Percentiles rank a stretch among this genome's conserved stretches.
Evolutionary conservation across 345 rosid species (phyloP).

Genomic region (Heritiera fomes): DNA sequence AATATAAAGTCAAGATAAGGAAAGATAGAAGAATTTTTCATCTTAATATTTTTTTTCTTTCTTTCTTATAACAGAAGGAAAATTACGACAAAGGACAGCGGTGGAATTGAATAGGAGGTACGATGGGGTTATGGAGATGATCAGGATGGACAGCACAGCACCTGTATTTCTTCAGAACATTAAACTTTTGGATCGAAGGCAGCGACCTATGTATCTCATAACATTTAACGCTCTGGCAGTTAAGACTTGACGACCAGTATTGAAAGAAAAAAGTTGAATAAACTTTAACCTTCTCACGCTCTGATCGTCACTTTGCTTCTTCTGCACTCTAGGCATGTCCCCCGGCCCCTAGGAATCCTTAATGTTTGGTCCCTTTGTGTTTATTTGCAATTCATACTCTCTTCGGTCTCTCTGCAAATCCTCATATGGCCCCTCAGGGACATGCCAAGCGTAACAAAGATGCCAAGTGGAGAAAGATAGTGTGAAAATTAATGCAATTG

Average conservation of each 20-base stretch:
- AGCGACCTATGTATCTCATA: conserved; percentile 19
- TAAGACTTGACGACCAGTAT: background rate
- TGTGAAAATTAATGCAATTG: background rate
- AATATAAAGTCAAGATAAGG: conserved; percentile 7
- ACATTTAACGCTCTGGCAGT: conserved; percentile 19
- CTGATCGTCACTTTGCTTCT: conserved; percentile 48
- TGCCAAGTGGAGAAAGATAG: background rate
- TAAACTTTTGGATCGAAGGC: conserved; percentile 19
- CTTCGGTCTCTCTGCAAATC: conserved; percentile 26
- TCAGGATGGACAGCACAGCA: background rate
- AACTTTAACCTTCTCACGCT: conserved; percentile 19
- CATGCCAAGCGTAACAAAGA: background rate
- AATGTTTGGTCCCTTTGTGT: conserved; percentile 27
- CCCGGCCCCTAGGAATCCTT: conserved; percentile 23
- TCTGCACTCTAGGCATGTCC: conserved; percentile 57
- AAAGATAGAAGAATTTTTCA: background rate
- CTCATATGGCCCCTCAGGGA: background rate
- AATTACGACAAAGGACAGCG: background rate
- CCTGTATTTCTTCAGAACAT: conserved; percentile 25
- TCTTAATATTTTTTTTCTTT: background rate
- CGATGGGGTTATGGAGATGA: background rate
- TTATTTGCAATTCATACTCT: conserved; percentile 28
- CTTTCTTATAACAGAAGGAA: background rate
- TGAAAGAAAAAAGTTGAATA: conserved; percentile 9
- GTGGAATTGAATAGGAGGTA: background rate